Evolutionary conservation across 371 early-diverging fungal genomes (phyloP), one percentile per base, ranked within the genome.

Genomic region (Rhizopus microsporus): DNA sequence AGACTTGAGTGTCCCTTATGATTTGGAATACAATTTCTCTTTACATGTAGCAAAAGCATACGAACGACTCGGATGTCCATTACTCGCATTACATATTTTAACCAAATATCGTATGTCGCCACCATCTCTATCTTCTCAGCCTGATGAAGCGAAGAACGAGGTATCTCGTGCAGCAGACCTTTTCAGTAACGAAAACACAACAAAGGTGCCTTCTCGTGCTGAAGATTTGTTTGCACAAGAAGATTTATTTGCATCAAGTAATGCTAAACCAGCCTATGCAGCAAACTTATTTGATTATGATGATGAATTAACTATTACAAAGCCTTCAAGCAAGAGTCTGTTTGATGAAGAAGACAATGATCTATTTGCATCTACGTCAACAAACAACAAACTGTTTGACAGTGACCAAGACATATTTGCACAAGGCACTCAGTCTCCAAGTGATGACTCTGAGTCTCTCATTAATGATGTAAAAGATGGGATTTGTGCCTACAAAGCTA

Each of bases 11-110:
- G 64, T 75, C 12, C 16, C 75, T 1, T 64, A 67, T 30, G 50
- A 54, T 7, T 37, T 72, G 33, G 88, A 89, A 54, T 80, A 82
- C 29, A 67, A 77, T 9, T 85, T 90, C 16, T 78, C 87, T 0
- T 77, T 84, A 12, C 67, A 72, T 8, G 81, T 87, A 13, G 80
- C 87, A 2, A 67, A 74, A 13, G 77, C 87, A 0, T 93, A 92
- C 58, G 91, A 93, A 58, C 77, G 82, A 4, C 71, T 90, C n/a
- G 92, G 92, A 31, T 89, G 87, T 55, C 91, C 91, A 0, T 63
- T 87, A 12, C 75, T 93, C 10, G 86, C 90, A 4, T 61, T 93
- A 30, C 79, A 88, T 30, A 86, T 91, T 51, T 45, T 85, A 38
- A 67, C 63, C 30, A 68, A 54, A 3, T 72, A 58, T 37, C 48